phyloP scores from a whole-genome alignment of 2,329 filamentous ascomycete species.

The Myriosclerotinia scirpicola region DNA sequence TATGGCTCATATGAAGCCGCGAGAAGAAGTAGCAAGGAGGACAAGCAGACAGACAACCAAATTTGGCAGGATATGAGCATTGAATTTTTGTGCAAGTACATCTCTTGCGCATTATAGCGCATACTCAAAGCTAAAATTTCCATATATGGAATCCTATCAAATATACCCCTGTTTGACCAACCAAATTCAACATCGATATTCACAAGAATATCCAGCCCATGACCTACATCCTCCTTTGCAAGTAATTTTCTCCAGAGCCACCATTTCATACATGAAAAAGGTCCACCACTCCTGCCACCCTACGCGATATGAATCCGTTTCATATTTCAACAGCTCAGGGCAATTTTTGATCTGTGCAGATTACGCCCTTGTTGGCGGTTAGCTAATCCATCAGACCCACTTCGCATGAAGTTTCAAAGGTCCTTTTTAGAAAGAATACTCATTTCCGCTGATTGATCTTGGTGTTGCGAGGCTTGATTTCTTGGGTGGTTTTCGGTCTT shows the following conservation, averaged over 20 bases:
- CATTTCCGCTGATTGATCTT: neutral
- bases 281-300: neutral
- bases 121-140: neutral
- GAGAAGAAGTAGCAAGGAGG: neutral
- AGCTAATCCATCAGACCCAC: neutral
- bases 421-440: neutral
- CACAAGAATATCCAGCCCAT: neutral
- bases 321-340: neutral
- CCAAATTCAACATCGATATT: neutral
- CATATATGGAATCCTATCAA: no score
- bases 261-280: neutral
- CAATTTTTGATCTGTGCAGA: neutral
- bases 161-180: neutral
- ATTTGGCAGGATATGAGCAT: neutral
- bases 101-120: neutral
- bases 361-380: neutral
- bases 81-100: neutral
- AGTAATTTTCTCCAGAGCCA: no score
- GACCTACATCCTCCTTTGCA: neutral
- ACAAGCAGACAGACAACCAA: neutral
- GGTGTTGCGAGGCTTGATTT: neutral
- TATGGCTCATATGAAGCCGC: neutral
- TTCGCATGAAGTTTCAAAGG: neutral
- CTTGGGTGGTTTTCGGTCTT: neutral
- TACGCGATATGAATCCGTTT: neutral